phyloP scores from a whole-genome alignment of 805 yeast species.

The Pichia deserticola region DNA sequence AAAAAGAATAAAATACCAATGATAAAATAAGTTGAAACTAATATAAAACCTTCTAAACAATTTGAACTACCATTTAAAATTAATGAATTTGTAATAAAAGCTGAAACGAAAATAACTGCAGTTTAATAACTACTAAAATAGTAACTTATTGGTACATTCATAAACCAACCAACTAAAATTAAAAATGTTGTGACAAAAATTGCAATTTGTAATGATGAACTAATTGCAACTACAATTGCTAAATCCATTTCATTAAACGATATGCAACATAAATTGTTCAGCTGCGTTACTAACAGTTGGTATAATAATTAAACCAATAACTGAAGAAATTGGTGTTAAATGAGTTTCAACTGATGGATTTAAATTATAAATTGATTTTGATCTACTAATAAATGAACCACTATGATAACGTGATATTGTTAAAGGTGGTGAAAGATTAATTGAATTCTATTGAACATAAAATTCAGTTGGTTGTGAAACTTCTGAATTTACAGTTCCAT shows the following conservation, averaged over 20 bases:
- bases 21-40: conserved; percentile 76
- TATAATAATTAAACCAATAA: conserved; percentile 80
- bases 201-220: conserved; percentile 92
- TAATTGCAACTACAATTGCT: conserved; percentile 95
- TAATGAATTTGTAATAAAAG: conserved; percentile 78
- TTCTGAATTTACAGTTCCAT: neutral
- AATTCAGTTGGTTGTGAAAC: neutral
- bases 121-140: conserved; percentile 92
- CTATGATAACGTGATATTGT: conserved; percentile 10
- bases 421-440: neutral
- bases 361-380: conserved; percentile 24
- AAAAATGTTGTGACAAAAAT: conserved; percentile 91
- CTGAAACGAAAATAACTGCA: conserved; percentile 82
- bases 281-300: conserved; percentile 99
- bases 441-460: neutral
- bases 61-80: conserved; percentile 92
- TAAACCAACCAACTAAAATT: conserved; percentile 89
- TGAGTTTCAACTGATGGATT: conserved; percentile 27
- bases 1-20: conserved; percentile 86
- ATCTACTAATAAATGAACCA: conserved; percentile 23
- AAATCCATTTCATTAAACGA: conserved; percentile 96
- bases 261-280: conserved; percentile 89
- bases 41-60: conserved; percentile 96
- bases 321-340: conserved; percentile 47
- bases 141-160: conserved; percentile 87